Evolutionary conservation across 305 asterid species (phyloP), one percentile per base, ranked within the genome.

Genomic region (Vinca major): DNA sequence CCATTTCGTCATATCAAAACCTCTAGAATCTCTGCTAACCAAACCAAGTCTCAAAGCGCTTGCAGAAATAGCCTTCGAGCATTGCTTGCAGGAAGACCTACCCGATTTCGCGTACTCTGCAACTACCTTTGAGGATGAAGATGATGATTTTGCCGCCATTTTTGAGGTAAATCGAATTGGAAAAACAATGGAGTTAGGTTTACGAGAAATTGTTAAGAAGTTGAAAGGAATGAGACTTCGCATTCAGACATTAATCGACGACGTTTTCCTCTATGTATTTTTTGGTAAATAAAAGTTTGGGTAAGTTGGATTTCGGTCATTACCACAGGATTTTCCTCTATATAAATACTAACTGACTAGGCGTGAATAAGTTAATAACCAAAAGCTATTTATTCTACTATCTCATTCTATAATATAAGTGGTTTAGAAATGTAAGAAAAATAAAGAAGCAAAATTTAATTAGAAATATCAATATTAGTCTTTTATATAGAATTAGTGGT

Each of bases 91-190:
- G 47, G 89, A 81, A 10, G 98, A 88, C 52, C 95, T 88, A 36
- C 94, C 89, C n/a, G 97, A 87, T 65, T 88, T 90, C 62, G 97
- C 97, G 70, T 92, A 92, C 80, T 88, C 98, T n/a, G 81, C 96
- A 57, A 84, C 78, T 41, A 89, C 20, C 51, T 60, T 51, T 39
- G 67, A 63, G 19, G 75, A 21, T 7, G 66, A 58, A 58, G 72
- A 55, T 9, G 62, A 52, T 26, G 50, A 54, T 16, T 62, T 55
- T 9, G 72, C 64, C 58, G 75, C 51, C 75, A 71, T 71, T 63
- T 11, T 57, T 4, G 14, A 2, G 14, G 72, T 13, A 20, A 55
- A 21, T 14, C 21, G 64, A 58, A 58, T 12, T 17, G 64, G 61
- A n/a, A 48, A 56, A 17, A 5, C 21, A 17, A 20, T 20, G 48